These are phyloP conservation scores for Xylaria sp. DNA, from an alignment of 2,329 filamentous ascomycete genomes.

Conservation along the genomic window DNA sequence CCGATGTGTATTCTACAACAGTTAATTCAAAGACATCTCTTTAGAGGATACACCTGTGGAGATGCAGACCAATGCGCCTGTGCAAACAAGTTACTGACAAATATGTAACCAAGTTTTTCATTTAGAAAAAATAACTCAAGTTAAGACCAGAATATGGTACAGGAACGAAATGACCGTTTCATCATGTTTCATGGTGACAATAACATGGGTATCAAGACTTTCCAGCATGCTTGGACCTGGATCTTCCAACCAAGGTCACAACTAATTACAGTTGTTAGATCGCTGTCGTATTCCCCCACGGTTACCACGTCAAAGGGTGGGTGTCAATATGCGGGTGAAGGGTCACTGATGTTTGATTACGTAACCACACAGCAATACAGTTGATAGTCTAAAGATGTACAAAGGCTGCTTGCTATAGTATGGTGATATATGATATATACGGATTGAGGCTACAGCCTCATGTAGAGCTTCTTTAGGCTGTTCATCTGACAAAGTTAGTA, in stretches of 20 bases:
- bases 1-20: not conserved
- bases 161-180: conserved; percentile 3
- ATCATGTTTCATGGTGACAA: conserved; percentile 10
- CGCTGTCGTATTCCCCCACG: not conserved
- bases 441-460: not conserved
- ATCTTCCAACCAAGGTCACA: not conserved
- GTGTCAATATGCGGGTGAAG: not conserved
- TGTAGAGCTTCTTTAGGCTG: not conserved
- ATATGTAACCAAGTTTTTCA: not conserved
- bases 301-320: not conserved
- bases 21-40: not conserved
- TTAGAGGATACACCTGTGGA: not conserved
- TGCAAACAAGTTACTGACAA: not conserved
- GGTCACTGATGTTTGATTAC: not conserved
- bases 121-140: not conserved
- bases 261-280: not conserved
- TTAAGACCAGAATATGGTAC: not conserved
- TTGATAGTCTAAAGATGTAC: not conserved
- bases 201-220: not conserved
- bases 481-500: not conserved
- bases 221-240: not conserved
- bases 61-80: not conserved
- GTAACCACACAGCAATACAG: not conserved
- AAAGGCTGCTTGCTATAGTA: not conserved
- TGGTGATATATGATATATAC: not conserved